Evolutionary conservation across 1,284 basidiomycete species (phyloP), one percentile per base, ranked within the genome.

Genomic region (Apiotrichum mycotoxinovorans): DNA sequence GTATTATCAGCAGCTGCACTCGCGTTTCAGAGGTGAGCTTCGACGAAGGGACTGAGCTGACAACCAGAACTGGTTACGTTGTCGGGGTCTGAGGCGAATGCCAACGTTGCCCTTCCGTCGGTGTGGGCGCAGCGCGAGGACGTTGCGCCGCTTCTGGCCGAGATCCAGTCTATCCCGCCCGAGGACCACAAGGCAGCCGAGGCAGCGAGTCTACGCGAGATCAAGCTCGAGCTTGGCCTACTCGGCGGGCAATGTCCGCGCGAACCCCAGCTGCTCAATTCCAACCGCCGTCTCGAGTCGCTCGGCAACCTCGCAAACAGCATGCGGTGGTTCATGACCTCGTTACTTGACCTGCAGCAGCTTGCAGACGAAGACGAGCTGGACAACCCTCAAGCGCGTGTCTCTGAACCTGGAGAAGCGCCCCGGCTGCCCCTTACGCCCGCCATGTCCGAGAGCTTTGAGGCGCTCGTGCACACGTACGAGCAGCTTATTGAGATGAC

Each of bases 1-100:
- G 73, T 98, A 94, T 74, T 98, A 98, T 70, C 91, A 96, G 71
- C 85, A 88, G 40, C 96, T 93, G 69, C 91, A 88, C 64, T 87
- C 92, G 67, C 82, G 87, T 30, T 98, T 91, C 76, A 86, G 65
- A 84, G 46, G 69, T 69, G 18, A 58, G 68, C 56, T 18, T 22
- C 18, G 37, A n/a, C n/a, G n/a, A n/a, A n/a, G 20, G 47, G 15
- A 45, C 23, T 30, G 46, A 40, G 66, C 46, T 35, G 14, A 48
- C 23, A 14, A 7, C 12, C 46, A 48, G 69, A 73, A 45, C 56
- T 75, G 12, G 68, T 66, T 8, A 54, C 63, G 1, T 52, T 65
- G n/a, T 41, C 46, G n/a, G 35, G 37, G 11, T 15, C 40, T 4
- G 57, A 54, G 4, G 43, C 25, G 30, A 30, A 30, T 38, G 40